Conservation (phyloP, 1,139 yeast species). For the Geotrichum cucujoidarum region DNA sequence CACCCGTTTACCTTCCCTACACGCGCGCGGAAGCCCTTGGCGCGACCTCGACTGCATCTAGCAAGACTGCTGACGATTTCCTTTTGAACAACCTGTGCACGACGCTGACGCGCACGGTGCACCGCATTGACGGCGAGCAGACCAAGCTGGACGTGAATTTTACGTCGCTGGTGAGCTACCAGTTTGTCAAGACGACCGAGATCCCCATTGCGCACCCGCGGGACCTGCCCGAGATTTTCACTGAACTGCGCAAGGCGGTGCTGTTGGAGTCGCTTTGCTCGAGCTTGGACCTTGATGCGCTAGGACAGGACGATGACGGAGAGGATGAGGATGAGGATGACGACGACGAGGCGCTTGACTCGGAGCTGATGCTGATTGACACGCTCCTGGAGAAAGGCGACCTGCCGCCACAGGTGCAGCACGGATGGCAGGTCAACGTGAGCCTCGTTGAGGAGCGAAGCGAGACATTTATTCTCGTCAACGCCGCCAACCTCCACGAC, state of each 20-base stretch:
- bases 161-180: constrained; percentile 32
- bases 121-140: constrained; percentile 16
- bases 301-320: background rate
- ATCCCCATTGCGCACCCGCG: constrained; percentile 35
- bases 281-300: constrained; percentile 10
- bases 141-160: constrained; percentile 26
- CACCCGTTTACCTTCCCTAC: constrained; percentile 32
- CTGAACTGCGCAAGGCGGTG: constrained; percentile 21
- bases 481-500: constrained; percentile 9
- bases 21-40: constrained; percentile 26
- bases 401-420: background rate
- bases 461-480: constrained; percentile 11
- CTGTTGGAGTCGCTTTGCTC: constrained; percentile 14
- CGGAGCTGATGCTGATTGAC: constrained; percentile 19
- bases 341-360: constrained; percentile 19
- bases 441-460: constrained; percentile 14
- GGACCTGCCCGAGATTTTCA: constrained; percentile 25
- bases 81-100: constrained; percentile 14
- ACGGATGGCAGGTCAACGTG: constrained; percentile 2
- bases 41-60: constrained; percentile 20
- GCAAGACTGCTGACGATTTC: constrained; percentile 3
- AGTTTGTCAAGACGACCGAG: constrained; percentile 30
- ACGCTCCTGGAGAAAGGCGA: constrained; percentile 8
- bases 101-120: constrained; percentile 18
- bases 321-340: constrained; percentile 12